Base-by-base conservation (phyloP, 148 eudicot species). In the Nepenthes mirabilis region DNA sequence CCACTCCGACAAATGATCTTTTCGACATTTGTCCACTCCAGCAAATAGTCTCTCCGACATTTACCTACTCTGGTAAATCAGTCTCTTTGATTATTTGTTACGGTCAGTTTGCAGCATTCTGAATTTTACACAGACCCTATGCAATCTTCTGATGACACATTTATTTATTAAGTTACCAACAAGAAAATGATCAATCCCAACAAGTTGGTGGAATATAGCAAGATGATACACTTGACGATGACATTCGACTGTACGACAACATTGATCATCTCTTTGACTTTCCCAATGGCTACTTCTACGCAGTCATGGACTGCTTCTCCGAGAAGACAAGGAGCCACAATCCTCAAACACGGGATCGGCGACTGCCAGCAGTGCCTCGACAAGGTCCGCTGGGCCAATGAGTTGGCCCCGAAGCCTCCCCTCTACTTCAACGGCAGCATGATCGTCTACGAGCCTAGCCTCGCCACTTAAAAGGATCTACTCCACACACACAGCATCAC, bases 181-280 rank as follows among this genome's bases (percentile, higher is more conserved):
- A 49, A 11, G 0, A 1, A 49, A 11, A 5, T 49, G 48, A 45
- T 23, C 0, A 0, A 45, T 45, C 11, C 48, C 11, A 45, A 45
- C 48, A 11, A 49, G 96, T 85, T 86, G 61, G 90, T 85, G 68
- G 96, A 85, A 72, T 85, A 77, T 58, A 78, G 74, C 68, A 88
- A 86, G 82, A 83, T 89, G 90, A 79, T 89, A 43, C 86, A 89
- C 72, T 70, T 58, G 96, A 89, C 56, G 96, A 87, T 36, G 96
- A 89, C 62, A 89, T 89, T 60, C 93, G 85, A 64, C 93, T 89
- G 54, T 89, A 60, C 55, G 85, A 76, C 1, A 85, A 89, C 79
- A 78, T 89, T 34, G 96, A 89, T 69, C 85, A 85, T 55, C 80
- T 89, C 32, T 89, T 85, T 66, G 93, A 85, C 68, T 54, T 85